Percentiles rank a stretch among this genome's conserved stretches.
Evolutionary conservation across 176 grass and related monocot genomes (phyloP).

Genomic region (Triticum urartu): DNA sequence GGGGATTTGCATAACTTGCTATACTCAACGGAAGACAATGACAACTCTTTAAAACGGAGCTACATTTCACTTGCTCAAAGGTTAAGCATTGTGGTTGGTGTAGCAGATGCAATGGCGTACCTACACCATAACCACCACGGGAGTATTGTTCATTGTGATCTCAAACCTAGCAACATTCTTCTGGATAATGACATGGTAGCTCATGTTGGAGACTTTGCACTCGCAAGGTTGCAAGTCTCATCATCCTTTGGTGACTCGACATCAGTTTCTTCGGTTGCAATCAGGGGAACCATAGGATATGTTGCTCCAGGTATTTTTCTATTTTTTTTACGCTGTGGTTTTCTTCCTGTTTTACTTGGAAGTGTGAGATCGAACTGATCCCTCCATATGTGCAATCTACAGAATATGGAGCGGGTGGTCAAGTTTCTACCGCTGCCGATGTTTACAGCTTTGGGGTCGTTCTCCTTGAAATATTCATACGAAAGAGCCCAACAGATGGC

Average conservation of each 20-base stretch:
- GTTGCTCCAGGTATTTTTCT: conserved; percentile 35
- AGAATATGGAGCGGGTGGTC: no score
- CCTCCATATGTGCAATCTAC: no score
- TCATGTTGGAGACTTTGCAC: conserved; percentile 33
- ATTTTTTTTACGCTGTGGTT: no score
- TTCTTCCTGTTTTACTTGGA: no score
- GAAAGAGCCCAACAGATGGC: not conserved
- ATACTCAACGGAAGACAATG: not conserved
- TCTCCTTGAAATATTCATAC: no score
- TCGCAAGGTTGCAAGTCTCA: not conserved
- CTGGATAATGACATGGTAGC: conserved; percentile 24
- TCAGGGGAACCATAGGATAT: conserved; percentile 41
- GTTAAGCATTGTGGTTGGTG: conserved; percentile 23
- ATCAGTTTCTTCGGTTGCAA: not conserved
- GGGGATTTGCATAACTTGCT: conserved; percentile 27
- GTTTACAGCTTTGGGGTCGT: no score
- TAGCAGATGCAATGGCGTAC: conserved; percentile 27
- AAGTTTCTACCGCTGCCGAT: no score
- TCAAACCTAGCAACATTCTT: conserved; percentile 25
- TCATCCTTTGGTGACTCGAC: not conserved
- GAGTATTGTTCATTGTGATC: conserved; percentile 29
- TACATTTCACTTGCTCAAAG: conserved; percentile 22
- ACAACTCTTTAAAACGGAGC: not conserved
- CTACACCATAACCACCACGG: conserved; percentile 7
- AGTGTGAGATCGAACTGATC: no score